Percentiles rank a stretch among this genome's conserved stretches.
These are phyloP conservation scores for Naganishia randhawae DNA, from an alignment of 768 basidiomycete genomes.

Conservation along the genomic window DNA sequence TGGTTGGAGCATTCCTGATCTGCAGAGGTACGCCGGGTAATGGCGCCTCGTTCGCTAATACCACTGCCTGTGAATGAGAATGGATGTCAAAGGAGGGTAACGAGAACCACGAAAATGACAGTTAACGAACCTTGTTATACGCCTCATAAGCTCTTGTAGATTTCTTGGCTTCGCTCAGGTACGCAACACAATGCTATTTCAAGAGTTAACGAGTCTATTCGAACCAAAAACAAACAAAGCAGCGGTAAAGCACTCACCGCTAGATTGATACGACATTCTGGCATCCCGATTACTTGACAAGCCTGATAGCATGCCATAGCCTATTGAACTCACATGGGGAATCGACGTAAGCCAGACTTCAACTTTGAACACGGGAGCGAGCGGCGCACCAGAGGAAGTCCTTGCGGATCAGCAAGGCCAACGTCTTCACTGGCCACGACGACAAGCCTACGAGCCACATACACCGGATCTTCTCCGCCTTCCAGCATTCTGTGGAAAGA, in stretches of 20 bases:
- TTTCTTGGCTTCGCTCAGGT: conserved; percentile 78
- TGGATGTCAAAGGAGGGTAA: neutral
- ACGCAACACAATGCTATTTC: conserved; percentile 62
- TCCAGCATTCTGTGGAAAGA: conserved; percentile 60
- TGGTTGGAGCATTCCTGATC: conserved; percentile 74
- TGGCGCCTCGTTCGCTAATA: conserved; percentile 57
- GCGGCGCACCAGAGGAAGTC: conserved; percentile 67
- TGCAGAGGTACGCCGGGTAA: conserved; percentile 64
- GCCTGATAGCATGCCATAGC: conserved; percentile 53
- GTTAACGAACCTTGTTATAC: conserved; percentile 57
- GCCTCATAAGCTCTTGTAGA: conserved; percentile 74
- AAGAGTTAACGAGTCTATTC: neutral
- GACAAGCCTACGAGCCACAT: conserved; percentile 66
- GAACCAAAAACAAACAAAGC: neutral
- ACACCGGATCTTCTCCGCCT: conserved; percentile 76
- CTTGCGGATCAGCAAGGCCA: conserved; percentile 72
- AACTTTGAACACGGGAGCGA: no score
- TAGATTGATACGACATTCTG: conserved; percentile 48
- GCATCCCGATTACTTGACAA: conserved; percentile 49
- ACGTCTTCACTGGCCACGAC: conserved; percentile 84
- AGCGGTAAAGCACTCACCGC: conserved; percentile 45
- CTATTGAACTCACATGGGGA: conserved; percentile 36
- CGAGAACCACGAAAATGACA: neutral
- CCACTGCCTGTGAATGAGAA: conserved; percentile 56
- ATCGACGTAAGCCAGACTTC: no score